phyloP scores from a whole-genome alignment of 2,329 filamentous ascomycete genomes.

The Thielaviopsis populi region DNA sequence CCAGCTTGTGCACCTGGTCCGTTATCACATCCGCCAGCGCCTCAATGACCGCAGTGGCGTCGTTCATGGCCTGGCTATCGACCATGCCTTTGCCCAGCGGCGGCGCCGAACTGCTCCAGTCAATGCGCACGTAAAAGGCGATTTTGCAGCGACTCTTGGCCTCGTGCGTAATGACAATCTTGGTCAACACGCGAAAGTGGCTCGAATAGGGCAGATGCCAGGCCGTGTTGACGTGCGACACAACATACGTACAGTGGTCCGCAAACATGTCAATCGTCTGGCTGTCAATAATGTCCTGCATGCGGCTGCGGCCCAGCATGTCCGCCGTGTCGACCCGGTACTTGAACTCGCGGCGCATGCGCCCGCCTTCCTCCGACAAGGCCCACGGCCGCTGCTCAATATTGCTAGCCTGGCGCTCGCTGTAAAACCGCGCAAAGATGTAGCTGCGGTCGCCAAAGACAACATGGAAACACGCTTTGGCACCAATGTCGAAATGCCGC shows the following conservation, averaged over 20 bases:
- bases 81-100: conserved; percentile 45
- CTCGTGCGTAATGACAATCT: conserved; percentile 85
- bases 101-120: conserved; percentile 56
- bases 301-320: conserved; percentile 46
- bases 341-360: conserved; percentile 62
- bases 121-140: conserved; percentile 72
- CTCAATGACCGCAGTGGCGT: conserved; percentile 56
- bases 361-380: conserved; percentile 40
- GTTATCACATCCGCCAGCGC: conserved; percentile 62
- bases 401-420: conserved; percentile 61
- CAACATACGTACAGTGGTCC: conserved; percentile 56
- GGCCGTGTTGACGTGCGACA: conserved; percentile 45
- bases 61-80: conserved; percentile 59
- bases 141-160: conserved; percentile 88
- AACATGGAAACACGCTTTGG: conserved; percentile 90
- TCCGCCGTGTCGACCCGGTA: conserved; percentile 59
- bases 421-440: conserved; percentile 81
- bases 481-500: conserved; percentile 74
- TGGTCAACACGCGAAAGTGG: conserved; percentile 69
- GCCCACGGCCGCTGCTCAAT: conserved; percentile 82
- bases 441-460: conserved; percentile 94
- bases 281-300: conserved; percentile 56
- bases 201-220: conserved; percentile 78
- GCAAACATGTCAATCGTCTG: conserved; percentile 75
- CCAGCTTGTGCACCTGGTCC: conserved; percentile 62